phyloP scores from a whole-genome alignment of 768 basidiomycete genomes.

The Mycena rosella region DNA sequence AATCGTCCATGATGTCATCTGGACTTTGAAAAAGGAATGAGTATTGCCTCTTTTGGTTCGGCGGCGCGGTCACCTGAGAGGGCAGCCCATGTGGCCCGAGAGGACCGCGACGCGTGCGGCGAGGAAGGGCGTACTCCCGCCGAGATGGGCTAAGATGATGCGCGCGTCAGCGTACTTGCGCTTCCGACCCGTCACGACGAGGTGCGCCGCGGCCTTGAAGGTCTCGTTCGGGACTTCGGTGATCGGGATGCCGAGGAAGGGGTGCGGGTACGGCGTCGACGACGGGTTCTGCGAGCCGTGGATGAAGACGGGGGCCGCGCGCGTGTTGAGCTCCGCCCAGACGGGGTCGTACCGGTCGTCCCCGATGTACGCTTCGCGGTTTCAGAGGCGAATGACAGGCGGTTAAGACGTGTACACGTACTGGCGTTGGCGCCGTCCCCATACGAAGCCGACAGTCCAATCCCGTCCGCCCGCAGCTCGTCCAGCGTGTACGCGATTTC shows the following conservation, averaged over 20 bases:
- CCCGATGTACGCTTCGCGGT: constrained; percentile 69
- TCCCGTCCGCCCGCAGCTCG: constrained; percentile 70
- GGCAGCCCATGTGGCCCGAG: constrained; percentile 77
- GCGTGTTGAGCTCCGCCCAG: constrained; percentile 76
- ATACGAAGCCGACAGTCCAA: constrained; percentile 77
- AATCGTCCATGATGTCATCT: constrained; percentile 77
- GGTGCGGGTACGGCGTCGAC: constrained; percentile 73
- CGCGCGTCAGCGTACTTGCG: constrained; percentile 70
- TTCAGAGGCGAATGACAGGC: constrained; percentile 2
- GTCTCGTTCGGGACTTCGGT: constrained; percentile 86
- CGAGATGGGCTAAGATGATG: constrained; percentile 80
- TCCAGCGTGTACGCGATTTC: constrained; percentile 77
- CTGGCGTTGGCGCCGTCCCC: constrained; percentile 68
- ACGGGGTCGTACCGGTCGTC: constrained; percentile 73
- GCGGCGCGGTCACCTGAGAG: constrained; percentile 47
- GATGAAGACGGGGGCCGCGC: constrained; percentile 74
- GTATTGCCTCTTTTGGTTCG: not conserved
- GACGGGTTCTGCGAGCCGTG: constrained; percentile 79
- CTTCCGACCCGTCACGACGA: constrained; percentile 79
- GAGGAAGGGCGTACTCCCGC: constrained; percentile 76
- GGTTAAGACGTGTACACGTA: constrained; percentile 48
- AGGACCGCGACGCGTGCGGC: constrained; percentile 78
- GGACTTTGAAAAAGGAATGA: constrained; percentile 45
- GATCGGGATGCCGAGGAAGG: constrained; percentile 75
- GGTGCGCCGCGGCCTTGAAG: constrained; percentile 83